Base-by-base conservation (phyloP, 768 basidiomycete species). In the Boletus sp. region DNA sequence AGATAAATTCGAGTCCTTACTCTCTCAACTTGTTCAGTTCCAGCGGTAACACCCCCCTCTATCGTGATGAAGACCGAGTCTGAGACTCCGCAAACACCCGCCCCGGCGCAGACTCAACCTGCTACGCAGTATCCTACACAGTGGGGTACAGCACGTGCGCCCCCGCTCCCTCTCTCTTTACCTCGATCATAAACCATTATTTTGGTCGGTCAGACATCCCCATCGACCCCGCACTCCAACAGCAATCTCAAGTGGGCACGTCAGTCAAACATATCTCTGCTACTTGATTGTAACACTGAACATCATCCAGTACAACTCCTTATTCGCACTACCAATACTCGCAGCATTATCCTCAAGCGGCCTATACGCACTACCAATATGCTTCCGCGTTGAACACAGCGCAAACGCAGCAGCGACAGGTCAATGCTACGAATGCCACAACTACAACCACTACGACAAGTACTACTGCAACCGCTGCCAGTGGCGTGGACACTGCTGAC, bases 221-320 rank as follows among this genome's bases (percentile, higher is more conserved):
- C 11, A 85, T 86, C 51, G 85, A 87, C 66, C 84, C 85, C 32
- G 83, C 82, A n/a, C 75, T 87, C 44, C 86, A 87, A 69, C 81
- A 83, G 56, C 83, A 85, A 65, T 70, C 81, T 14, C 75, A 71
- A 47, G 77, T 76, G 62, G 70, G 76, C 56, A 74, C 79, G 77
- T 78, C 73, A 77, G 68, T 62, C 57, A 49, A 54, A 41, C 47
- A 46, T 50, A 9, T 42, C 47, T 39, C 32, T 32, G 8, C 29
- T 9, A 9, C 18, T n/a, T 50, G 17, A 20, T 30, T 28, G 17
- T 28, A 14, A 40, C 37, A 12, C 64, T 64, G 37, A 67, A 48
- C 4, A 15, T 10, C 15, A 12, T 67, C 36, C 58, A 82, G 80
- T 59, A 75, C 78, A 15, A 71, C 79, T 7, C 59, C 78, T 24